Percentiles rank a stretch among this genome's conserved stretches.
Evolutionary conservation across 768 basidiomycete species (phyloP).

Genomic region (Tulasnella calospora): DNA sequence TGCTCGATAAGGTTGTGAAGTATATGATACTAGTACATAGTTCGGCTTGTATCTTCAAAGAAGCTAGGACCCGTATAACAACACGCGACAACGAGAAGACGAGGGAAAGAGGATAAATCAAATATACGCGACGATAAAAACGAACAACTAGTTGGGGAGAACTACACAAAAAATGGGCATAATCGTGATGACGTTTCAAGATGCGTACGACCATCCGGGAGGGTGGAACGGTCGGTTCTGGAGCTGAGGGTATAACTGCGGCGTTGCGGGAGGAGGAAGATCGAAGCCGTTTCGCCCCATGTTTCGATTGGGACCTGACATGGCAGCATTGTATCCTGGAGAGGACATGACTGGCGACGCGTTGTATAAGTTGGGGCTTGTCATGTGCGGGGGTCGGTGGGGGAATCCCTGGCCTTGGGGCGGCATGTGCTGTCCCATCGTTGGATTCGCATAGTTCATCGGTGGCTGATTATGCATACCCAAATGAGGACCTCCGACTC

Average conservation of each 20-base stretch:
- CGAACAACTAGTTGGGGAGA: neutral
- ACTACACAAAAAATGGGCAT: neutral
- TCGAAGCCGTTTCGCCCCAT: slow-evolving; percentile 14
- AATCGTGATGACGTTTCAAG: neutral
- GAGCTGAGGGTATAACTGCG: neutral
- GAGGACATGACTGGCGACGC: neutral
- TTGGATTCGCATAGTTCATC: neutral
- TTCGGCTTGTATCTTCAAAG: neutral
- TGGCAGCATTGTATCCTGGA: neutral
- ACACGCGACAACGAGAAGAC: neutral
- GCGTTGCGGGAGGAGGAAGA: slow-evolving; percentile 17
- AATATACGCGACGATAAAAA: slow-evolving; percentile 5
- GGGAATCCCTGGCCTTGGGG: neutral
- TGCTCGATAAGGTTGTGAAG: neutral
- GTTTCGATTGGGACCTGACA: slow-evolving; percentile 2
- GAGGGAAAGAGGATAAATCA: slow-evolving; percentile 18
- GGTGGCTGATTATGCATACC: neutral
- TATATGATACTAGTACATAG: neutral
- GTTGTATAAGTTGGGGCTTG: slow-evolving; percentile 15
- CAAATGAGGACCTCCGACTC: neutral
- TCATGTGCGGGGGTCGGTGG: slow-evolving; percentile 2
- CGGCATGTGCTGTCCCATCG: neutral
- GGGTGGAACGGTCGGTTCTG: neutral
- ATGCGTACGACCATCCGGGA: slow-evolving; percentile 8
- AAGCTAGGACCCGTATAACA: neutral